Conservation (phyloP, 257 asterid species). For the Scutellaria galericulata region DNA sequence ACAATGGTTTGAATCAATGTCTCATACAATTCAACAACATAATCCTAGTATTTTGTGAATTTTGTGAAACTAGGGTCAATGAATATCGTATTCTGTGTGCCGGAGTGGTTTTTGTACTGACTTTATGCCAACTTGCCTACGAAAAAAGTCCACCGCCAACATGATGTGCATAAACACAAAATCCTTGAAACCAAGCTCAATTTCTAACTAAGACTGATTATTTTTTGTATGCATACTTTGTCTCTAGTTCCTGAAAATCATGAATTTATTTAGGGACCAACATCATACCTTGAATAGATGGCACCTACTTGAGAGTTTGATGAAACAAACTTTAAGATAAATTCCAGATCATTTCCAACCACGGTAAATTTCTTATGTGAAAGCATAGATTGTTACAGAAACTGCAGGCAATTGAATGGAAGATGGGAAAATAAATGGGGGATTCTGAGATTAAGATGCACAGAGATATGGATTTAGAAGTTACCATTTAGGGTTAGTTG, state of each 20-base stretch:
- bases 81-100: background rate
- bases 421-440: background rate
- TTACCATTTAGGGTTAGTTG: constrained; percentile 1
- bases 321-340: background rate
- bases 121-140: background rate
- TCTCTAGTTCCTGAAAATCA: background rate
- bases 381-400: background rate
- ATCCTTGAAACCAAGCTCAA: background rate
- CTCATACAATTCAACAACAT: constrained; percentile 1
- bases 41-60: background rate
- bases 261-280: constrained; percentile 14
- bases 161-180: background rate
- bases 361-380: background rate
- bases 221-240: constrained; percentile 11
- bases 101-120: background rate
- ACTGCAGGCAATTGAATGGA: constrained; percentile 21
- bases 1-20: background rate
- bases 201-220: background rate
- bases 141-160: background rate
- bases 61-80: background rate
- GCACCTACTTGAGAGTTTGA: constrained; percentile 4
- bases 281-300: constrained; percentile 12
- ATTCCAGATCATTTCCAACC: background rate
- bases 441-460: background rate
- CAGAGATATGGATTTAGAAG: background rate